A percentile compares a stretch with the other conserved stretches of the same genome.
Conservation (phyloP, 2,329 filamentous ascomycete genomes). For the Ambrosiella beaveri region DNA sequence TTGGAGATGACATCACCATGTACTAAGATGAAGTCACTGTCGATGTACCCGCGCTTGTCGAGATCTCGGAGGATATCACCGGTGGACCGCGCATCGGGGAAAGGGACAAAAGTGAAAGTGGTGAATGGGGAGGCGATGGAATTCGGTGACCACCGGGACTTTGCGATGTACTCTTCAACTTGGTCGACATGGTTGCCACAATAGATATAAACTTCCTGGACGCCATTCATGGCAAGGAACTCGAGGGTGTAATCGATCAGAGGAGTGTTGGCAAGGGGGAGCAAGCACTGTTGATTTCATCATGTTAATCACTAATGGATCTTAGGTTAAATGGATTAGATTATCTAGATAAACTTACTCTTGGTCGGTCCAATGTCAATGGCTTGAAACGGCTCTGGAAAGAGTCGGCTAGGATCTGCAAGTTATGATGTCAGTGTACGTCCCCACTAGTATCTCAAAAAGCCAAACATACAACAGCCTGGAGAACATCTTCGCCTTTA, state of each 20-base stretch:
- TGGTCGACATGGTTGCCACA: slow-evolving; percentile 73
- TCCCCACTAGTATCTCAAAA: neutral
- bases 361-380: slow-evolving; percentile 72
- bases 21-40: slow-evolving; percentile 80
- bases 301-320: neutral
- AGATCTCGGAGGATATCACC: slow-evolving; percentile 92
- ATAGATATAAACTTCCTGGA: slow-evolving; percentile 89
- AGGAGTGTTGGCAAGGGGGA: slow-evolving; percentile 83
- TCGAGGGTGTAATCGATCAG: slow-evolving; percentile 96
- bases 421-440: slow-evolving; percentile 13
- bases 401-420: slow-evolving; percentile 73
- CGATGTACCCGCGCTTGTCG: slow-evolving; percentile 68
- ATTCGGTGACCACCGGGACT: slow-evolving; percentile 52
- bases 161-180: slow-evolving; percentile 70
- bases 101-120: slow-evolving; percentile 67
- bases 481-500: slow-evolving; percentile 41
- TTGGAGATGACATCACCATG: slow-evolving; percentile 90
- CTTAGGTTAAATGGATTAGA: neutral
- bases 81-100: slow-evolving; percentile 63
- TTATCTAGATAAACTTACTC: slow-evolving; percentile 37
- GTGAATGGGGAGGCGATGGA: slow-evolving; percentile 50
- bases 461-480: slow-evolving; percentile 33
- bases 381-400: slow-evolving; percentile 86
- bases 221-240: slow-evolving; percentile 84
- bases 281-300: slow-evolving; percentile 49